phyloP scores from a whole-genome alignment of 306 rosid species.

The Inga laurina region DNA sequence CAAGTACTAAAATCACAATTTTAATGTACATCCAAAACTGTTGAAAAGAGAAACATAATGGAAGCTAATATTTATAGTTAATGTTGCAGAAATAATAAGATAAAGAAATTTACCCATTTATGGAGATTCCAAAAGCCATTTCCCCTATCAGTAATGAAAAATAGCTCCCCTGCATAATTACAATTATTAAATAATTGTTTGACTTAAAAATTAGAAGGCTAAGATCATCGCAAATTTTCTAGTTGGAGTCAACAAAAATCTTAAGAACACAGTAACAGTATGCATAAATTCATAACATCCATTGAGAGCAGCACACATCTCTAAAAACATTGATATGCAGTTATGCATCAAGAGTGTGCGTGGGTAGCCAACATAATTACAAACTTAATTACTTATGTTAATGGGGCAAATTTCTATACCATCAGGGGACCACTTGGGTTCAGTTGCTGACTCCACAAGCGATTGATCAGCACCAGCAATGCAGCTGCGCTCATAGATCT shows the following conservation, averaged over 20 bases:
- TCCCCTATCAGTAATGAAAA: slow-evolving; percentile 77
- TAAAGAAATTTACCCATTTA: slow-evolving; percentile 76
- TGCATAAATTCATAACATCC: slow-evolving; percentile 4
- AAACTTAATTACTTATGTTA: not conserved
- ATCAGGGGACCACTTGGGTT: slow-evolving; percentile 96
- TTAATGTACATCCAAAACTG: not conserved
- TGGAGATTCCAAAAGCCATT: slow-evolving; percentile 93
- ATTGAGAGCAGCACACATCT: not conserved
- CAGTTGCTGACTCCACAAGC: slow-evolving; percentile 81
- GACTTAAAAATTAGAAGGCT: slow-evolving; percentile 21
- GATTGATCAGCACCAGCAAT: slow-evolving; percentile 73
- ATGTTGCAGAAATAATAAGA: slow-evolving; percentile 10
- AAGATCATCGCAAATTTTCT: not conserved
- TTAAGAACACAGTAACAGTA: not conserved
- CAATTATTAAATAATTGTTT: not conserved
- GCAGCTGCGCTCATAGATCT: slow-evolving; percentile 62
- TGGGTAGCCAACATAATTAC: not conserved
- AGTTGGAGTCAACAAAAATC: slow-evolving; percentile 1
- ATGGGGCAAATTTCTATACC: slow-evolving; percentile 51
- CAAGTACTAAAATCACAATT: not conserved
- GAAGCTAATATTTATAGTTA: not conserved
- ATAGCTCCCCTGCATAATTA: slow-evolving; percentile 79
- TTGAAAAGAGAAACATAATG: not conserved
- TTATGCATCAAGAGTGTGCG: not conserved
- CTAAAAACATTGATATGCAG: not conserved